Base-by-base conservation (phyloP, 352 stramenopile genomes). In the Globisporangium spinosum region DNA sequence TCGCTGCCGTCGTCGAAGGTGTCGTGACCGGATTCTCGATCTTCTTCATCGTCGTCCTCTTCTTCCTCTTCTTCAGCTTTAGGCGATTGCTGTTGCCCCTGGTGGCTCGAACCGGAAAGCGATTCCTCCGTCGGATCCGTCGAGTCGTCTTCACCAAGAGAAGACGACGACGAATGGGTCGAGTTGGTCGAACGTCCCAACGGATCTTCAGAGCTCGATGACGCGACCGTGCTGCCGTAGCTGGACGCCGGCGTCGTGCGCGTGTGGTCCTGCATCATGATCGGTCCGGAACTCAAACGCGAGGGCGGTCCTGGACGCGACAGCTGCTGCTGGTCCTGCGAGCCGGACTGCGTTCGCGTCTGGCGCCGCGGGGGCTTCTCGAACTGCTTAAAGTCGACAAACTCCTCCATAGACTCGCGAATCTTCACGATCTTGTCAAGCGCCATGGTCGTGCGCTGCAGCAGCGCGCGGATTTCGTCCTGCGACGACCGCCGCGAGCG, bases 371-470 rank as follows among this genome's bases (percentile, higher is more conserved):
- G 29, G 29, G 76, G 73, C 65, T 80, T 88, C 58, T 88, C 77
- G 65, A 92, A 94, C 68, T 94, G 83, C 63, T 85, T 83, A 59
- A 94, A 94, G 68, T 94, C 86, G 34, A 94, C 84, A 20, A 90
- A 70, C 22, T 80, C 74, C 71, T 94, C 86, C 86, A 94, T 92
- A 43, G 83, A 92, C 72, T 94, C 82, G 58, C 86, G 83, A 62
- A 94, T 94, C 63, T 77, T 83, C 69, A 94, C 86, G 68, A 94
- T 94, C 60, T 89, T 90, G 73, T 92, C 81, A 63, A 94, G 78
- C 34, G 86, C 86, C 29, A 68, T 72, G 22, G 76, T 91, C 20
- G 86, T 94, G 40, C 84, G 83, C 62, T 80, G 71, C 56, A 94
- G 69, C 53, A 94, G 67, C 34, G 83, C 82, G 64, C 83, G 86